Percentiles rank a stretch among this genome's conserved stretches.
phyloP scores from a whole-genome alignment of 305 asterid genomes.

The Ilex paraguariensis region DNA sequence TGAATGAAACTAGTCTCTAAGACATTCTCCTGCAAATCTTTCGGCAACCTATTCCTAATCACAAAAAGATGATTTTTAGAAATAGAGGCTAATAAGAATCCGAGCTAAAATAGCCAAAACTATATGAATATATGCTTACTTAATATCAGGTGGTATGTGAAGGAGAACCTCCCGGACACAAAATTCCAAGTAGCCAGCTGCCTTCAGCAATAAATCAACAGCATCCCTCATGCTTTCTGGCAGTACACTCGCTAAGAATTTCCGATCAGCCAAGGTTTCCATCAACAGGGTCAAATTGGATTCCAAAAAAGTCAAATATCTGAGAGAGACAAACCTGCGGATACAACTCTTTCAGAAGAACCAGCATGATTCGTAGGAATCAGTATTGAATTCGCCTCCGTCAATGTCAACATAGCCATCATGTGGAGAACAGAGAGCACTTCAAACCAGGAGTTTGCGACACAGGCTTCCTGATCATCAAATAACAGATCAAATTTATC shows the following conservation, averaged over 20 bases:
- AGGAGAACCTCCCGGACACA: conserved; percentile 44
- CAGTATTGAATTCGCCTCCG: conserved; percentile 57
- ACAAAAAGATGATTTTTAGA: conserved; percentile 2
- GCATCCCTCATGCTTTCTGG: conserved; percentile 85
- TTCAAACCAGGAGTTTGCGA: conserved; percentile 60
- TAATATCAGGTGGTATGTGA: conserved; percentile 47
- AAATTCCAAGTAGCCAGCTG: conserved; percentile 67
- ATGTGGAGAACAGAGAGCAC: conserved; percentile 53
- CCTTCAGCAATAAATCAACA: conserved; percentile 63
- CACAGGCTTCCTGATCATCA: conserved; percentile 49
- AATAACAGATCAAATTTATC: conserved; percentile 6
- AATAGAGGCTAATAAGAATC: neutral
- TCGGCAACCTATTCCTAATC: conserved; percentile 51
- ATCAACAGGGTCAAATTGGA: too few species aligned
- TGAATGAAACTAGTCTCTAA: conserved; percentile 58
- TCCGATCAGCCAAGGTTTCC: too few species aligned
- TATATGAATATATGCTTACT: conserved; percentile 26
- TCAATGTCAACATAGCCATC: conserved; percentile 68
- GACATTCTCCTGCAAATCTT: conserved; percentile 47
- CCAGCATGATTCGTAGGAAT: conserved; percentile 38
- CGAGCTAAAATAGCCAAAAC: neutral
- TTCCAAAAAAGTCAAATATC: too few species aligned
- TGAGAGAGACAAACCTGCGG: conserved; percentile 16
- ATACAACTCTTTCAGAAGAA: conserved; percentile 45
- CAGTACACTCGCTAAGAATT: neutral